phyloP scores from a whole-genome alignment of 345 rosid species.

The Arabidopsis arenosa region DNA sequence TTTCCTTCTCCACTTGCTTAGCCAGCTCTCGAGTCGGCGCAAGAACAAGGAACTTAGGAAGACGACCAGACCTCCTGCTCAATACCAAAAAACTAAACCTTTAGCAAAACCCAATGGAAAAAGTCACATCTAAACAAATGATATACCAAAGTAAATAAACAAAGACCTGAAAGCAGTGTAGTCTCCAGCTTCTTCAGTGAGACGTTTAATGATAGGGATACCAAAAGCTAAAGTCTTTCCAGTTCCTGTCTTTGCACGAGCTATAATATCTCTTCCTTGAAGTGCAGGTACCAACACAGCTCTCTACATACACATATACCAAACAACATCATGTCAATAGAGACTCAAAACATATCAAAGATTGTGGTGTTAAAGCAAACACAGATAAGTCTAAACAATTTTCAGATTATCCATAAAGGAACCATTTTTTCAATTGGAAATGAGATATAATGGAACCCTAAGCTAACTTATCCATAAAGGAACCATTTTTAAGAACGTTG shows the following conservation, averaged over 20 bases:
- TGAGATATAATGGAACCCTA: not conserved
- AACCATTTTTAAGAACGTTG: not conserved
- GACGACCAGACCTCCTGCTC: slow-evolving; percentile 67
- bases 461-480: not conserved
- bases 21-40: slow-evolving; percentile 96
- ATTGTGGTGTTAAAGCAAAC: not conserved
- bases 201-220: slow-evolving; percentile 81
- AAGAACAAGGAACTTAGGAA: slow-evolving; percentile 78
- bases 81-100: slow-evolving; percentile 7
- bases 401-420: slow-evolving; percentile 8
- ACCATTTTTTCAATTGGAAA: not conserved
- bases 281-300: slow-evolving; percentile 90
- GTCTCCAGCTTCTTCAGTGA: slow-evolving; percentile 65
- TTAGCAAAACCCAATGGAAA: slow-evolving; percentile 15
- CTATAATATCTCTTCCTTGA: slow-evolving; percentile 86
- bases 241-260: slow-evolving; percentile 99
- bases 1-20: slow-evolving; percentile 95
- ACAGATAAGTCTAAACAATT: not conserved
- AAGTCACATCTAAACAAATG: not conserved
- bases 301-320: slow-evolving; percentile 53
- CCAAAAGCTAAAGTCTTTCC: slow-evolving; percentile 99
- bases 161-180: slow-evolving; percentile 59
- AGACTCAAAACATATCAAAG: not conserved
- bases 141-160: not conserved
- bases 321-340: slow-evolving; percentile 9